Percentiles rank a stretch among this genome's conserved stretches.
Evolutionary conservation across 2,329 filamentous ascomycete genomes (phyloP).

Genomic region (Sporothrix euskadiensis): DNA sequence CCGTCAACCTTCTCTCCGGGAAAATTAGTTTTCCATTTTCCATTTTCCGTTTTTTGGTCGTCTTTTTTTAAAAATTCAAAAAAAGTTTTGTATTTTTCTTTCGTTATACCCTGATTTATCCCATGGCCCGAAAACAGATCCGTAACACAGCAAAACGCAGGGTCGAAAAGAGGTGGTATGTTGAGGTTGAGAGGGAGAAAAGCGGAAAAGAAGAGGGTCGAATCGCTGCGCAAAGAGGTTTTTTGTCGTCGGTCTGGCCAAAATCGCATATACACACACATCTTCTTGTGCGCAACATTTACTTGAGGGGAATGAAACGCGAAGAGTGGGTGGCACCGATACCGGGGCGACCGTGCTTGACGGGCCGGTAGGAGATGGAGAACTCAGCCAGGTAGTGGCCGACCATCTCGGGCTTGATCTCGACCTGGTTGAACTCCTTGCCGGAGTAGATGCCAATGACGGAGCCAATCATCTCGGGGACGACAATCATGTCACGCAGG

Average conservation of each 20-base stretch:
- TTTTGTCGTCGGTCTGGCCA: conserved; percentile 4
- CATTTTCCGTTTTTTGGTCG: neutral
- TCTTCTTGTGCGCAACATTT: conserved; percentile 47
- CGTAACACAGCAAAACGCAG: conserved; percentile 8
- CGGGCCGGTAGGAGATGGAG: conserved; percentile 99
- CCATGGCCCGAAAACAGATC: conserved; percentile 20
- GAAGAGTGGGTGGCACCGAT: conserved; percentile 99
- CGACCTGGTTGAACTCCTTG: conserved; percentile 99
- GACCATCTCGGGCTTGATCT: conserved; percentile 99
- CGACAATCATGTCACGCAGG: conserved; percentile 99
- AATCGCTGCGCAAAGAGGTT: neutral
- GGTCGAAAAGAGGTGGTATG: neutral
- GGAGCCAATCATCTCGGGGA: conserved; percentile 99
- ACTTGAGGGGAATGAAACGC: conserved; percentile 99
- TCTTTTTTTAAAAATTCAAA: neutral
- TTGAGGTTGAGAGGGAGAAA: neutral
- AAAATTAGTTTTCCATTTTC: conserved; percentile 19
- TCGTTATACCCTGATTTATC: conserved; percentile 20
- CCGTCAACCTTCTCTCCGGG: neutral
- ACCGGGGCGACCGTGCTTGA: conserved; percentile 99
- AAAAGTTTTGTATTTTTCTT: conserved; percentile 13
- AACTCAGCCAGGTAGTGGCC: conserved; percentile 99
- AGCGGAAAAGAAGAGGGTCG: neutral
- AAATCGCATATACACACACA: neutral
- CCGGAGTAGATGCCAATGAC: conserved; percentile 99